phyloP scores from a whole-genome alignment of 768 basidiomycete genomes.

The Mrakia blollopis region DNA sequence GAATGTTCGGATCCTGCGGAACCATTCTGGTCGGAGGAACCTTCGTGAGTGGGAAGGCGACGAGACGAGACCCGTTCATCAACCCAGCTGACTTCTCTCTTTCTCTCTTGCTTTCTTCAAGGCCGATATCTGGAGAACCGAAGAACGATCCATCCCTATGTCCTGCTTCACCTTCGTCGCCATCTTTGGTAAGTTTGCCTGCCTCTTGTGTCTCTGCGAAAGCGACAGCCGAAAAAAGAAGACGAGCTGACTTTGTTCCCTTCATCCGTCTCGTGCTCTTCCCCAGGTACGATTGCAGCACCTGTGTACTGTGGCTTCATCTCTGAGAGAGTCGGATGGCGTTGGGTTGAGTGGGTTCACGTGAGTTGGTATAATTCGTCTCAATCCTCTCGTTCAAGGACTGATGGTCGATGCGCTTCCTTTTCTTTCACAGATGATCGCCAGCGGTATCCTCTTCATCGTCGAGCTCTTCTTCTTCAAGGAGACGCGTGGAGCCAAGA shows the following conservation, averaged over 20 bases:
- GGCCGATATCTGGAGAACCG: conserved; percentile 35
- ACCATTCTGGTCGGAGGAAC: conserved; percentile 38
- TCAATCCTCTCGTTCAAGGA: too few species aligned
- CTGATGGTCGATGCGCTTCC: not conserved
- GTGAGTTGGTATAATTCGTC: too few species aligned
- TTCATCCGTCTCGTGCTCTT: too few species aligned
- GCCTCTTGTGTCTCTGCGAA: too few species aligned
- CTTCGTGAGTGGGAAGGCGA: not conserved
- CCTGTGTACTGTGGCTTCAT: conserved; percentile 37
- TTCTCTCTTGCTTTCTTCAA: too few species aligned
- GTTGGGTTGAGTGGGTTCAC: conserved; percentile 36
- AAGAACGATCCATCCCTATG: conserved; percentile 36
- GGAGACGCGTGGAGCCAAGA: conserved; percentile 44
- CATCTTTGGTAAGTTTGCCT: conserved; percentile 4
- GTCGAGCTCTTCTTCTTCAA: conserved; percentile 39
- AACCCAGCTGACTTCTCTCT: too few species aligned
- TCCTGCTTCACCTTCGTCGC: conserved; percentile 29
- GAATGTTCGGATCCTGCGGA: conserved; percentile 35
- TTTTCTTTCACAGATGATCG: conserved; percentile 34
- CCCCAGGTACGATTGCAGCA: conserved; percentile 1
- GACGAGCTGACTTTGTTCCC: too few species aligned
- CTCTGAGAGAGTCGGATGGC: conserved; percentile 35
- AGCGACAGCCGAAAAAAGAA: too few species aligned
- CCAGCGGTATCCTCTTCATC: conserved; percentile 34
- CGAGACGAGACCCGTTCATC: too few species aligned